Percentiles rank a stretch among this genome's conserved stretches.
These are phyloP conservation scores for Leccinum angustisporum DNA, from an alignment of 1,284 basidiomycete genomes.

Conservation along the genomic window DNA sequence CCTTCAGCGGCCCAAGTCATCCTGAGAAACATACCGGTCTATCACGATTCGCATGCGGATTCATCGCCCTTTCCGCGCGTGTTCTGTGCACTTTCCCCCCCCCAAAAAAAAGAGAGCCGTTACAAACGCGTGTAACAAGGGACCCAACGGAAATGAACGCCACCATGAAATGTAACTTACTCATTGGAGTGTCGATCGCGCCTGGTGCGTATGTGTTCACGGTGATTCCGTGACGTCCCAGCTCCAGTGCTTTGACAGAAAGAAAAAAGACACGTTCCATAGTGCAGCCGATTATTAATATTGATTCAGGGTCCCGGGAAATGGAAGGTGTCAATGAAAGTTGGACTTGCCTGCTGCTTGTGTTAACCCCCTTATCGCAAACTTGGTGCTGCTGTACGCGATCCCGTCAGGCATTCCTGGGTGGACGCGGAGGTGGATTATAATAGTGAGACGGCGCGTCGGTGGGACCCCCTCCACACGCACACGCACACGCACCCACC, in stretches of 20 bases:
- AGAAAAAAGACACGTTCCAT: neutral
- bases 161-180: conserved; percentile 1
- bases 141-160: neutral
- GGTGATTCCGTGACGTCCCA: conserved; percentile 22
- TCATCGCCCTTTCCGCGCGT: conserved; percentile 4
- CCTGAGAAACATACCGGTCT: neutral
- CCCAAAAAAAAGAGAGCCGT: neutral
- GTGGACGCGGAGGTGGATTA: neutral
- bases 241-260: conserved; percentile 27
- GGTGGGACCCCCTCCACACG: neutral
- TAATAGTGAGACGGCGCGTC: neutral
- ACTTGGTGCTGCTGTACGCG: conserved; percentile 24
- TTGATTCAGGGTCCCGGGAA: neutral
- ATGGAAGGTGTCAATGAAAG: neutral
- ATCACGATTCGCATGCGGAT: conserved; percentile 2
- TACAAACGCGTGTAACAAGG: neutral
- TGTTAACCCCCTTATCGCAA: conserved; percentile 24
- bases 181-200: conserved; percentile 11
- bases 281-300: neutral
- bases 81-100: conserved; percentile 1
- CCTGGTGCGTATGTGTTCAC: conserved; percentile 15
- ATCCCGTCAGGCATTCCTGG: conserved; percentile 6
- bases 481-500: conserved; percentile 5
- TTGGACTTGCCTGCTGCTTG: conserved; percentile 8
- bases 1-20: neutral